Conservation (phyloP, 2,329 filamentous ascomycete genomes). For the Clonostachys byssicola region DNA sequence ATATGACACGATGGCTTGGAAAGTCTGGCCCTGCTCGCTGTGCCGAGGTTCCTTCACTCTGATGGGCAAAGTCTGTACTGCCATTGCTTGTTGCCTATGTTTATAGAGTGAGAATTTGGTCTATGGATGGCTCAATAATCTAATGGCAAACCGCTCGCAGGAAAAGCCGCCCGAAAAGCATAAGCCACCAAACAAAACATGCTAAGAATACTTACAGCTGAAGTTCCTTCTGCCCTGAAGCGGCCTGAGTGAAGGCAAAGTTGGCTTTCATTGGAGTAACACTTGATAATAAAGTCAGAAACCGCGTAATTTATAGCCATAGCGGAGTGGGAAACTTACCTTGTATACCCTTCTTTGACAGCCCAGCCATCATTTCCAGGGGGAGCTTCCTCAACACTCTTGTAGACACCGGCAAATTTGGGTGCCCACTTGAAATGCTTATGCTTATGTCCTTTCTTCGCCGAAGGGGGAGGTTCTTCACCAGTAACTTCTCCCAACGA, state of each 20-base stretch:
- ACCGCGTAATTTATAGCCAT: not conserved
- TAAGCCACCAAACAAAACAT: conserved; percentile 7
- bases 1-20: conserved; percentile 74
- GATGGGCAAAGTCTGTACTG: conserved; percentile 11
- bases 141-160: not conserved
- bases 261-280: conserved; percentile 90
- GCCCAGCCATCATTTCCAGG: conserved; percentile 93
- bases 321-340: conserved; percentile 43
- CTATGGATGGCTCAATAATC: conserved; percentile 16
- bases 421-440: conserved; percentile 96
- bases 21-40: conserved; percentile 1
- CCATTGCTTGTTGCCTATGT: not conserved
- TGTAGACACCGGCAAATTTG: conserved; percentile 79
- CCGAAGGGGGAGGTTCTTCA: conserved; percentile 13
- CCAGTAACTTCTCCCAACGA: conserved; percentile 41
- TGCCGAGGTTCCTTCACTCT: too few species aligned
- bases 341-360: conserved; percentile 82
- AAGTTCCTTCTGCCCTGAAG: conserved; percentile 66
- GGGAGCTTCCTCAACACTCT: conserved; percentile 73
- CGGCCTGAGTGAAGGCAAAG: conserved; percentile 72
- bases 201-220: conserved; percentile 66
- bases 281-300: conserved; percentile 34
- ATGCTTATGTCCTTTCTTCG: conserved; percentile 55
- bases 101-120: conserved; percentile 26
- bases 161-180: conserved; percentile 7